Base-by-base conservation (phyloP, 305 asterid species). In the Coffea humblotiana region DNA sequence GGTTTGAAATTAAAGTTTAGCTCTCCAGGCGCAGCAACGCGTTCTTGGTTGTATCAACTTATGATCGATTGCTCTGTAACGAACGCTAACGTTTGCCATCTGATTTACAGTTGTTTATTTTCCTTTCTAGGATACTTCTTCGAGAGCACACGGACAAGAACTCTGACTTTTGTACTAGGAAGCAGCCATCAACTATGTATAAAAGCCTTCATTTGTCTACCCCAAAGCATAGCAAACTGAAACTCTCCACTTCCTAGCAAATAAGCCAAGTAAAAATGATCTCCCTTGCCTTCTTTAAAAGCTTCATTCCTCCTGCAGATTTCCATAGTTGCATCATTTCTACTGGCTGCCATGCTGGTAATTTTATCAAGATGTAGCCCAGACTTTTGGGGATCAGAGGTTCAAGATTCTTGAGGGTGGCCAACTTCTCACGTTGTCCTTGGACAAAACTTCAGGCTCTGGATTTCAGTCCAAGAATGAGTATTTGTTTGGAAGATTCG, bases 381-480 rank as follows among this genome's bases (percentile, higher is more conserved):
- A 87, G 10, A 85, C 79, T 5, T 88, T 86, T 83, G 93, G 93
- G 1, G 90, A 83, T 25, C 84, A 88, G 27, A 86, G 90, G 35
- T 90, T 74, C 3, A 85, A 77, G 47, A 78, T 87, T 9, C 43
- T 68, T 21, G 85, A 88, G 11, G 90, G 85, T 10, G 93, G 93
- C 1, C 80, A 82, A 8, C 74, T 82, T 15, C 80, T 87, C 4
- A 71, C 87, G 0, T 58, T 90, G 2, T 80, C 89, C 2, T 80
- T 90, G 1, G 92, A 90, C 15, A 60, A 82, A 0, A 52, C 14
- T 48, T 90, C 92, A 0, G 93, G 92, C 0, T 88, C 88, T 0
- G 92, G 92, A 2, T 88, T 90, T 60, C 86, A 85, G 47, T 87
- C 93, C 64, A 88, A 84, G 84, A 87, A 80, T 3, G 85, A 85